These are phyloP conservation scores for Lasiodiplodia gonubiensis DNA, from an alignment of 2,329 filamentous ascomycete genomes.

Conservation along the genomic window DNA sequence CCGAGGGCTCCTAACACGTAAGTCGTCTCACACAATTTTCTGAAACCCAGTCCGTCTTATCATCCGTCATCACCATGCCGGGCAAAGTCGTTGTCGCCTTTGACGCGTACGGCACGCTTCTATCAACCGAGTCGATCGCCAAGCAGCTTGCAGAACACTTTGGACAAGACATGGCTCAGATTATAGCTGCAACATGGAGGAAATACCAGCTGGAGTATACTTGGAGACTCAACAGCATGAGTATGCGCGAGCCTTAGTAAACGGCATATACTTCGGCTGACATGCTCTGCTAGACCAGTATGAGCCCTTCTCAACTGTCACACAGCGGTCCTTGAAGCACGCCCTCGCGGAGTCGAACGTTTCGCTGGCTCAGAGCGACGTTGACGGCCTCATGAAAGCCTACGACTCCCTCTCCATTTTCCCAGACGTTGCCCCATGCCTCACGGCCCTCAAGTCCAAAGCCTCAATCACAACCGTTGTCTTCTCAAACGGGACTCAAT, in stretches of 20 bases:
- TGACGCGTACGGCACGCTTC: constrained; percentile 75
- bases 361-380: constrained; percentile 52
- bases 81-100: constrained; percentile 66
- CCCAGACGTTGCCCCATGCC: constrained; percentile 63
- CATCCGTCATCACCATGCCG: constrained; percentile 54
- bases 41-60: not conserved
- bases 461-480: constrained; percentile 60
- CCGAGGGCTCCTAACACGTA: not conserved
- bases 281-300: constrained; percentile 58
- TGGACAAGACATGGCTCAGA: constrained; percentile 61
- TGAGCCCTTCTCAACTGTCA: constrained; percentile 67
- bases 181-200: constrained; percentile 67
- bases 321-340: constrained; percentile 65
- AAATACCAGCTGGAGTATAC: constrained; percentile 78
- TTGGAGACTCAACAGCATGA: constrained; percentile 77
- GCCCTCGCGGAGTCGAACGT: constrained; percentile 65
- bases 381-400: constrained; percentile 62
- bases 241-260: constrained; percentile 50
- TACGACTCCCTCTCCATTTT: constrained; percentile 71
- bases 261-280: not conserved
- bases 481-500: constrained; percentile 72
- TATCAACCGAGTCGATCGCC: constrained; percentile 73
- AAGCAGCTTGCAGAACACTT: constrained; percentile 63
- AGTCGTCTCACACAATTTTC: not conserved
- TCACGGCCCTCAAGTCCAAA: constrained; percentile 55